Evolutionary conservation across 78 protist genomes (phyloP), one percentile per base, ranked within the genome.

Genomic region (Parvularia atlantis): DNA sequence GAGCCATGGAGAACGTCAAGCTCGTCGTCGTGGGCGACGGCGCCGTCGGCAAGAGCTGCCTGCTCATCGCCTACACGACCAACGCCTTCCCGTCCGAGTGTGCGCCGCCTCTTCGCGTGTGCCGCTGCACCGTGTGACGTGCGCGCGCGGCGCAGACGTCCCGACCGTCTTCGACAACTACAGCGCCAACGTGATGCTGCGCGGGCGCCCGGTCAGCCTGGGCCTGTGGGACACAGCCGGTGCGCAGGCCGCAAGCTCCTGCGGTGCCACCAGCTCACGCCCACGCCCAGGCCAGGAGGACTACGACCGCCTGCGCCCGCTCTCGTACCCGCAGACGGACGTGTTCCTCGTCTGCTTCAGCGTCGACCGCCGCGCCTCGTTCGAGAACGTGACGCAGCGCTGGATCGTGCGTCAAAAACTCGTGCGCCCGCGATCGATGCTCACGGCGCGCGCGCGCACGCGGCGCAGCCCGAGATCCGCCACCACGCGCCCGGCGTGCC

Each of bases 261-360:
- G n/a, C n/a, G n/a, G n/a, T n/a, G n/a, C n/a, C n/a, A n/a, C n/a
- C n/a, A n/a, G n/a, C n/a, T n/a, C n/a, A n/a, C n/a, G n/a, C n/a
- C n/a, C n/a, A n/a, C n/a, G n/a, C n/a, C n/a, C n/a, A n/a, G 99
- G 99, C 0, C 95, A 93, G 83, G 99, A 96, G 57, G 94, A 89
- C 41, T 96, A 91, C 76, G 99, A 96, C 65, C 81, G 97, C 3
- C 89, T 96, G 36, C 66, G 99, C 35, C 98, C 98, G 28, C 88
- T 91, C 17, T 85, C 91, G 20, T 90, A 90, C 66, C 95, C 93
- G 14, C 85, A 92, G 40, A 93, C 96, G 44, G 90, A 88, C 30
- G 92, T 88, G 7, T 85, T 92, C 68, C 62, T 88, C 35, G 57
- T 86, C 19, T 82, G 89, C 79, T 92, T 86, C 63, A 81, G 89